Evolutionary conservation across 345 rosid species (phyloP).

Genomic region (Schrenkiella parvula): DNA sequence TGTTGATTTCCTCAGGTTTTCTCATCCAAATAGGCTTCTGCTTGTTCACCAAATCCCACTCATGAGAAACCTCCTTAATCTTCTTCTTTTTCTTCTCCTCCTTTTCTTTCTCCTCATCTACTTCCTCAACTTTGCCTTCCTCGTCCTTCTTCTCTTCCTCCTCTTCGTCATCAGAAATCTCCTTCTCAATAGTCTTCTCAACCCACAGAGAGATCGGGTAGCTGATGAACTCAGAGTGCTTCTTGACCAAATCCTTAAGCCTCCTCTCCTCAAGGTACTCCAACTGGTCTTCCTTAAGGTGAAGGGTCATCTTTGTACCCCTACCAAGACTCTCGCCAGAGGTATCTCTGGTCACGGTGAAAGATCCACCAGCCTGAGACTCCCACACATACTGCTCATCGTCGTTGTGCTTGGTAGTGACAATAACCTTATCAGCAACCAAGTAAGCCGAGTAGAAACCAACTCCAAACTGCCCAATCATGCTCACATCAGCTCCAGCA

Average conservation of each 20-base stretch:
- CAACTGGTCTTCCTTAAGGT: conserved; percentile 81
- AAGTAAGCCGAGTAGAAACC: conserved; percentile 86
- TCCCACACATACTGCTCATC: conserved; percentile 93
- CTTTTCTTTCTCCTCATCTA: conserved; percentile 67
- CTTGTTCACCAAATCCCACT: conserved; percentile 83
- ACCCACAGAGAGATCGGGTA: conserved; percentile 84
- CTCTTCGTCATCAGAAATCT: conserved; percentile 82
- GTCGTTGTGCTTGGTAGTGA: conserved; percentile 79
- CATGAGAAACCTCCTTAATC: conserved; percentile 89
- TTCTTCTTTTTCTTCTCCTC: conserved; percentile 84
- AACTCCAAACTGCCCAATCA: conserved; percentile 92
- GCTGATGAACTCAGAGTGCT: conserved; percentile 94
- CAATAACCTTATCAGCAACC: conserved; percentile 82
- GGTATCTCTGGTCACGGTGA: conserved; percentile 72
- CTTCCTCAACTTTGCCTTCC: conserved; percentile 80
- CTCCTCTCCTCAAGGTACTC: conserved; percentile 91
- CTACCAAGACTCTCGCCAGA: conserved; percentile 72
- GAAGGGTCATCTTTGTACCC: conserved; percentile 71
- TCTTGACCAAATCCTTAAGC: conserved; percentile 77
- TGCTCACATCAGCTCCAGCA: conserved; percentile 88
- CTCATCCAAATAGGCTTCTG: conserved; percentile 98
- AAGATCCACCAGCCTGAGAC: conserved; percentile 92
- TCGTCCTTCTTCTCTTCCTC: conserved; percentile 85
- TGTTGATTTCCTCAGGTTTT: conserved; percentile 83
- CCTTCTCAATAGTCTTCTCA: conserved; percentile 89